phyloP scores from a whole-genome alignment of 257 asterid genomes.

The Galeopsis tetrahit region DNA sequence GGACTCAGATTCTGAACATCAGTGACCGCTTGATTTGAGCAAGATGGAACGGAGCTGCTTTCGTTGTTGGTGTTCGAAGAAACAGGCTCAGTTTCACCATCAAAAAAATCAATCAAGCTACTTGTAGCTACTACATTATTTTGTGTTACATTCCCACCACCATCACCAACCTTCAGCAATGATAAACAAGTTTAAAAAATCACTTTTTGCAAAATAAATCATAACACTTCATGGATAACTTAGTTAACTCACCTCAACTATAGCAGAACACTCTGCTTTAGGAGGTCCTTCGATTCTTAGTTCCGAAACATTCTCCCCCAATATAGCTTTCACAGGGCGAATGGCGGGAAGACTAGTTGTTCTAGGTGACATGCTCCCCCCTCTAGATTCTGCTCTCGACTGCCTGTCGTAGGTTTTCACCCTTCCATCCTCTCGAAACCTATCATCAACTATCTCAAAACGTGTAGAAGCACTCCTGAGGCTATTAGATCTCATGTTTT shows the following conservation, averaged over 20 bases:
- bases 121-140: conserved; percentile 30
- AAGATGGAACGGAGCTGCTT: conserved; percentile 35
- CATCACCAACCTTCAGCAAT: conserved; percentile 51
- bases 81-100: conserved; percentile 45
- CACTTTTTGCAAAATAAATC: no score
- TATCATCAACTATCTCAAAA: conserved; percentile 90
- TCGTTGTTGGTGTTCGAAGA: conserved; percentile 26
- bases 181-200: background rate
- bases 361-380: conserved; percentile 55
- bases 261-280: conserved; percentile 41
- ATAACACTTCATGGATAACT: background rate
- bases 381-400: conserved; percentile 43
- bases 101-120: conserved; percentile 80
- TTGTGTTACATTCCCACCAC: conserved; percentile 40
- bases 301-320: conserved; percentile 48
- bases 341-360: conserved; percentile 40
- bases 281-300: conserved; percentile 51
- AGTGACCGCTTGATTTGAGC: conserved; percentile 40
- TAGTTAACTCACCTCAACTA: conserved; percentile 48
- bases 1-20: conserved; percentile 39
- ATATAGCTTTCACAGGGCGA: conserved; percentile 42
- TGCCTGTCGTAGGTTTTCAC: conserved; percentile 52
- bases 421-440: conserved; percentile 77
- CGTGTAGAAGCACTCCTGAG: conserved; percentile 46
- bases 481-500: conserved; percentile 41